Evolutionary conservation across 306 rosid genomes (phyloP), one percentile per base, ranked within the genome.

Genomic region (Ammopiptanthus mongolicus): DNA sequence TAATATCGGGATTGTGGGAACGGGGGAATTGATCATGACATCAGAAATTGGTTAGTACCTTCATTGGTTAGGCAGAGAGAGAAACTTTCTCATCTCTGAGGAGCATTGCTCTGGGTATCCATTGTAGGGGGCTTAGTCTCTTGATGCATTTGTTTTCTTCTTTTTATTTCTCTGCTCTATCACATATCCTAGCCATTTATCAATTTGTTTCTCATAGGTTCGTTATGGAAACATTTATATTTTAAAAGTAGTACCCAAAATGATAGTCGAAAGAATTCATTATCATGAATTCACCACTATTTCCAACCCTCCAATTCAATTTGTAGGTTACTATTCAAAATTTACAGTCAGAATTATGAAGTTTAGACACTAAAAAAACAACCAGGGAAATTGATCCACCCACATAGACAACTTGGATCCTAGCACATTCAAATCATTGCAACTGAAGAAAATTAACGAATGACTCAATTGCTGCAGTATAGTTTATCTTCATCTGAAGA

Each of bases 401-500:
- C 51, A 52, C 63, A 55, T 42, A 21, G 36, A 77, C 31, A 72
- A 67, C 46, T 37, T 63, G 31, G 42, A 76, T 47, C 75, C 59
- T 52, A 71, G 67, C 22, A 36, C 63, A 33, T 36, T 72, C 13
- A 71, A 73, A 65, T 3, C 22, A 42, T 46, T 56, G 33, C 72
- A 67, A 74, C 60, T 42, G 21, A 73, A 46, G 71, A 11, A 80
- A 58, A 68, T 50, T 31, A 51, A 67, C 5, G 12, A 39, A 75
- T 51, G 62, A 34, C 39, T 28, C 21, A 17, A 80, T 17, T 8
- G 6, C 36, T 21, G 52, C 12, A 57, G 31, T 66, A 23, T 14
- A 23, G 14, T 3, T 23, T 46, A 23, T 42, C 7, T 18, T 6
- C 71, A 12, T 47, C 21, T 19, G 48, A 25, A 23, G 39, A 42